Evolutionary conservation across 345 rosid species (phyloP).

Genomic region (Gossypium mustelinum): DNA sequence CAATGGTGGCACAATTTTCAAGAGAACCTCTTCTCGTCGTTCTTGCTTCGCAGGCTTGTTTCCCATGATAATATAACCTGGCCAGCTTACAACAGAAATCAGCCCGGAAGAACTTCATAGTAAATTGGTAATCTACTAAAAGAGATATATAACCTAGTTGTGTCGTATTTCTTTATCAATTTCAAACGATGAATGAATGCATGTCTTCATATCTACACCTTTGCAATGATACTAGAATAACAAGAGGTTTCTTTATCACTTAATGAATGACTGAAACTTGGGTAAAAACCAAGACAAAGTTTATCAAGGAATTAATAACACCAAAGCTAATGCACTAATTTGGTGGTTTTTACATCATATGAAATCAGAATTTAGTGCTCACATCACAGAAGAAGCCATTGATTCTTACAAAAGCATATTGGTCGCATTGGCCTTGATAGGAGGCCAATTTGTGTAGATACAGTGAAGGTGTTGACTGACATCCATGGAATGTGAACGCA

Average conservation of each 20-base stretch:
- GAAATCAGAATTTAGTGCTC: background rate
- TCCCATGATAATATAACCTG: slow-evolving; percentile 47
- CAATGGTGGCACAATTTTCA: slow-evolving; percentile 64
- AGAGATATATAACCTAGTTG: background rate
- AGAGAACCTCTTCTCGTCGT: slow-evolving; percentile 43
- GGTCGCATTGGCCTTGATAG: background rate
- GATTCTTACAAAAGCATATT: background rate
- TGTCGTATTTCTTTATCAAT: background rate
- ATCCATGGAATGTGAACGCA: background rate
- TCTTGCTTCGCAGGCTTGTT: slow-evolving; percentile 62
- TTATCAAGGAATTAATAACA: background rate
- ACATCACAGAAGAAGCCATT: background rate
- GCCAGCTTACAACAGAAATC: slow-evolving; percentile 9
- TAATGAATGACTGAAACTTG: background rate
- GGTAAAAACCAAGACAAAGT: background rate
- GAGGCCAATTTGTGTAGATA: background rate
- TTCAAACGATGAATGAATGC: background rate
- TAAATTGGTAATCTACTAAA: background rate
- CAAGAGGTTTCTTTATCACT: background rate
- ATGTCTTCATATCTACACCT: background rate
- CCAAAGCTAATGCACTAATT: background rate
- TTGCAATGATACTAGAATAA: background rate
- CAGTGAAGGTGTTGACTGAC: background rate
- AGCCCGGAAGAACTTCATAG: background rate
- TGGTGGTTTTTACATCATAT: background rate